Conservation (phyloP, 441 rosid genomes). For the Adansonia madagascariensis region DNA sequence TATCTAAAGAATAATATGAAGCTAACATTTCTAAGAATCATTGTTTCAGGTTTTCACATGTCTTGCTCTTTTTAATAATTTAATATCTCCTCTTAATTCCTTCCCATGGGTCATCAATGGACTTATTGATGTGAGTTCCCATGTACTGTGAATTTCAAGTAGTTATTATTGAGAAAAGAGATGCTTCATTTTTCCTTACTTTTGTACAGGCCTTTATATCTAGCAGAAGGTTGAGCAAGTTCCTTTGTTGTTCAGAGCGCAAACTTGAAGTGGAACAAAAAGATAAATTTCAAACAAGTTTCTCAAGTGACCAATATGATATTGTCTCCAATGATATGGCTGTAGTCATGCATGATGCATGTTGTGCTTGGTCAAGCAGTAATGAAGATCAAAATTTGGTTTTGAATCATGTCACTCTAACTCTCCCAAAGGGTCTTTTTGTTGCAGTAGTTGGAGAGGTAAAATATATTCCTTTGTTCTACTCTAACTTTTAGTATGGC, state of each 20-base stretch:
- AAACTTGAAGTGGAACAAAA: constrained; percentile 36
- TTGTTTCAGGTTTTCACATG: constrained; percentile 89
- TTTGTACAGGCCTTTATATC: constrained; percentile 81
- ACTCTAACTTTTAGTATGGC: background rate
- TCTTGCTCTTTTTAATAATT: constrained; percentile 82
- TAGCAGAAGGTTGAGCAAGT: constrained; percentile 76
- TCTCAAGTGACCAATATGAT: constrained; percentile 38
- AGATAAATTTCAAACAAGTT: constrained; percentile 33
- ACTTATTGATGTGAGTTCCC: constrained; percentile 81
- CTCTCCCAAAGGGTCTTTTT: constrained; percentile 68
- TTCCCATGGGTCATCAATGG: constrained; percentile 99
- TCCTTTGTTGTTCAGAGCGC: constrained; percentile 65
- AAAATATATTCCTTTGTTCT: constrained; percentile 18
- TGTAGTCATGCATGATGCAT: constrained; percentile 61
- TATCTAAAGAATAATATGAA: constrained; percentile 22
- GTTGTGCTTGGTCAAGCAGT: constrained; percentile 72
- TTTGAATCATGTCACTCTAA: constrained; percentile 59
- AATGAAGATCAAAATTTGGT: constrained; percentile 51
- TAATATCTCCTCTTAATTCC: constrained; percentile 93
- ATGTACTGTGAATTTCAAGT: constrained; percentile 9
- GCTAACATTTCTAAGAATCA: constrained; percentile 31
- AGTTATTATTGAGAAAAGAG: constrained; percentile 15
- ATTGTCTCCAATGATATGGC: constrained; percentile 49
- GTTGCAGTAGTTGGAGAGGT: constrained; percentile 94
- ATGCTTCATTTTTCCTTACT: constrained; percentile 27